A percentile compares a stretch with the other conserved stretches of the same genome.
phyloP scores from a whole-genome alignment of 1,284 basidiomycete species.

The Microbotryum lychnidis-dioicae region DNA sequence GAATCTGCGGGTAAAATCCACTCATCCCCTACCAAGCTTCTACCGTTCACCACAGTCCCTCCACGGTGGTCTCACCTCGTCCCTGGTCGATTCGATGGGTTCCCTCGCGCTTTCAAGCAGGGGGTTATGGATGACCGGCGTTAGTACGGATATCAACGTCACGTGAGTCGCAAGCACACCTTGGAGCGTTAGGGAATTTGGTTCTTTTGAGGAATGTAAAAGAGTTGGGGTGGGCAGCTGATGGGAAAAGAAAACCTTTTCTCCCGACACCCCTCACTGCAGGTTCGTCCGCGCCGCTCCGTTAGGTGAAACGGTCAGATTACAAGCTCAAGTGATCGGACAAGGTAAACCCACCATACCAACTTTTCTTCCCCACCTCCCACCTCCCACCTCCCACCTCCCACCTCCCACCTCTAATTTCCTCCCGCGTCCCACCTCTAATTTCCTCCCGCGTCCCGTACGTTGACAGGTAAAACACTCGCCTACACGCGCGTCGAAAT shows the following conservation, averaged over 20 bases:
- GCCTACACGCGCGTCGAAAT: conserved; percentile 75
- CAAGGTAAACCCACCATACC: conserved; percentile 3
- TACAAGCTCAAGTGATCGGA: conserved; percentile 24
- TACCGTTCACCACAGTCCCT: conserved; percentile 45
- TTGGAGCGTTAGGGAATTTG: conserved; percentile 20
- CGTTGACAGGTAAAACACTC: conserved; percentile 59
- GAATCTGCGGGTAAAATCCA: too few relatives aligned
- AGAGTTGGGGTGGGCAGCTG: not conserved
- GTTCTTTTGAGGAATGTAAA: conserved; percentile 24
- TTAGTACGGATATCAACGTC: conserved; percentile 77
- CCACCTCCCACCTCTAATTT: too few relatives aligned
- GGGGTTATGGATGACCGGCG: conserved; percentile 74
- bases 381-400: too few relatives aligned
- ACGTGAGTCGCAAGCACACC: conserved; percentile 53
- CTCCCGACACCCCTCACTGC: conserved; percentile 52
- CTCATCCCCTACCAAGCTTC: too few relatives aligned
- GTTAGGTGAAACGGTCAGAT: conserved; percentile 17
- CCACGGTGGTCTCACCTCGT: conserved; percentile 76
- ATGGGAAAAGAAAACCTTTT: not conserved
- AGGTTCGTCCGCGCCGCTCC: conserved; percentile 33
- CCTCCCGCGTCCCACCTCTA: too few relatives aligned
- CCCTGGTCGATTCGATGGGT: conserved; percentile 75
- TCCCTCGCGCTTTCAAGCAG: conserved; percentile 71
- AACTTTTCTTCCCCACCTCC: too few relatives aligned
- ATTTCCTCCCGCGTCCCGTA: too few relatives aligned